Evolutionary conservation across 2,329 filamentous ascomycete genomes (phyloP).

Genomic region (Fusarium sp.): DNA sequence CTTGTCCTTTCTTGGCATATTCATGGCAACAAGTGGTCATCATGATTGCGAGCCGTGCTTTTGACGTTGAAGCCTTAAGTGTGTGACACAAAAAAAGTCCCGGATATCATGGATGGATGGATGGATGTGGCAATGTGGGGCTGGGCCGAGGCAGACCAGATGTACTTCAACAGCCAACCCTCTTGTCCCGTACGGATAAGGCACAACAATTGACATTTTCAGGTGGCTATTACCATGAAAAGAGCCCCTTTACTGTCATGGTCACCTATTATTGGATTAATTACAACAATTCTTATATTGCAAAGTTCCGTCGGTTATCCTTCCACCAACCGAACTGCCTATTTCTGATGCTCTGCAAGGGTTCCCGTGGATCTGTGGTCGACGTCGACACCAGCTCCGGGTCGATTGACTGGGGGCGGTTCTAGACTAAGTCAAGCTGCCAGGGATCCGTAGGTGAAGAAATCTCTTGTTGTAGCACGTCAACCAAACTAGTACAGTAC

Average conservation of each 20-base stretch:
- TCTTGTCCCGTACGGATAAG: background rate
- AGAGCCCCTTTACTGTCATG: background rate
- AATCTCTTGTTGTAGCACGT: background rate
- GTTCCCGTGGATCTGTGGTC: constrained; percentile 34
- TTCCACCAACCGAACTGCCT: constrained; percentile 26
- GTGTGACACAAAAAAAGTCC: constrained; percentile 8
- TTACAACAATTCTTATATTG: background rate
- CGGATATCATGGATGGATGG: constrained; percentile 30
- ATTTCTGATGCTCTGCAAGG: constrained; percentile 34
- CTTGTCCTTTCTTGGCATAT: background rate
- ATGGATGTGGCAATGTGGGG: constrained; percentile 27
- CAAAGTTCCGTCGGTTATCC: constrained; percentile 20
- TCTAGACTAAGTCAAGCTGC: constrained; percentile 18
- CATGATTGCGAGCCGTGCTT: constrained; percentile 23
- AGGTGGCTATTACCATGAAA: background rate
- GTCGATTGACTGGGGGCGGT: constrained; percentile 24
- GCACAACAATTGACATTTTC: constrained; percentile 5
- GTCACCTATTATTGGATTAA: background rate
- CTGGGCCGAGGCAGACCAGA: constrained; percentile 20
- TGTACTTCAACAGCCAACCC: background rate
- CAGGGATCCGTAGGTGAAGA: constrained; percentile 12
- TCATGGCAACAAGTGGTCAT: constrained; percentile 7
- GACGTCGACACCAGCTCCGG: constrained; percentile 32
- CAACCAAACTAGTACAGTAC: constrained; percentile 19
- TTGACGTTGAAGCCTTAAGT: constrained; percentile 30